Base-by-base conservation (phyloP, 2,329 filamentous ascomycete genomes). In the Diaporthe longicolla region DNA sequence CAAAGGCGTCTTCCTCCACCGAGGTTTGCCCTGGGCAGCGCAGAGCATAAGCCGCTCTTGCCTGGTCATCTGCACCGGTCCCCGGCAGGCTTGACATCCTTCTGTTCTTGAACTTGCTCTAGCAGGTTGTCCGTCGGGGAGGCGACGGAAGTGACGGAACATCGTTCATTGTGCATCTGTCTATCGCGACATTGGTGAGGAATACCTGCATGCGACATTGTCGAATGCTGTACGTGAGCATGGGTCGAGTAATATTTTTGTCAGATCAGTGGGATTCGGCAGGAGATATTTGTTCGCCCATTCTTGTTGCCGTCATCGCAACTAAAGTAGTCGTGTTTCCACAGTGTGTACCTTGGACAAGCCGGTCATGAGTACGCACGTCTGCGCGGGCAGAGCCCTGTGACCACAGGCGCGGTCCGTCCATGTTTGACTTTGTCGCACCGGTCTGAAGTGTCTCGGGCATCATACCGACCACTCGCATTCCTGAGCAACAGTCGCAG, bases 251-350 rank as follows among this genome's bases (percentile, higher is more conserved):
- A 52, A 21, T 35, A 32, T 13, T 17, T 21, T 26, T 21, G 9
- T 37, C 45, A 40, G 59, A 57, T 73, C 21, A 26, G 40, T 29
- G 35, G 10, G 68, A 70, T 70, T 74, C 66, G 70, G 76, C 59
- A 75, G 32, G 45, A 69, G 24, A 37, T 74, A 70, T 72, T 72
- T 40, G 37, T 7, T 76, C 58, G 76, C 74, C 77, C 77, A 71
- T 78, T 66, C 74, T 77, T 75, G 76, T 77, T 76, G 76, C 78
- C 77, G 78, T 76, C 76, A 77, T 54, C 50, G 57, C 55, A 50
- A 35, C 45, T 45, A 11, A 45, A 43, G 19, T 24, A 26, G 24
- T 70, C 19, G 24, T 59, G 43, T 43, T 54, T 32, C 32, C 65
- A 8, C n/a, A 21, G 58, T 52, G 32, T 52, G 32, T 37, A 37